Evolutionary conservation across 1,284 basidiomycete species (phyloP), one percentile per base, ranked within the genome.

Genomic region (Agroathelia rolfsii): DNA sequence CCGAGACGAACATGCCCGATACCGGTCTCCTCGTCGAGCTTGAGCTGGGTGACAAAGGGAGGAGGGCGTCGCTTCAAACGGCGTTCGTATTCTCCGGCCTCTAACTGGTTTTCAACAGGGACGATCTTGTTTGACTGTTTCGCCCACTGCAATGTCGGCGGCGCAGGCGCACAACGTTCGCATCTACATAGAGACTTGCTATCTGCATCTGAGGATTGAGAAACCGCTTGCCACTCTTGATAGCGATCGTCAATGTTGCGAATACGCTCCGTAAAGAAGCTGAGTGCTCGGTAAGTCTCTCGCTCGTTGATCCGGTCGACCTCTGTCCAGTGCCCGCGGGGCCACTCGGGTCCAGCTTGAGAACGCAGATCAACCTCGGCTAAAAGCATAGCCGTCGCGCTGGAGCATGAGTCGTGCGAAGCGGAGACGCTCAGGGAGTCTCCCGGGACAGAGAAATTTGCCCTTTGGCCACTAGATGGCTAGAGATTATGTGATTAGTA

Each of bases 31-130:
- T 75, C 64, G 37, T 82, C 72, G n/a, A 87, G 59, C 40, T 76
- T 82, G 19, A 94, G 67, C 51, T 93, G 88, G 0, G 90, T 84
- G 20, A 92, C 72, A 50, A 96, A 93, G 0, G 92, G 82, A 26
- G 69, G 73, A 0, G 92, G 93, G 9, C 92, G 76, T 37, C 74
- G 67, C 59, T 96, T 96, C 37, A 96, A 64, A 15, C 84, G 75
- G 41, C 89, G 75, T 50, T 93, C 88, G 48, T 87, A 92, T 46
- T 79, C 70, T 3, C 86, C 87, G 19, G 88, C 89, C 50, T 93
- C 73, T 11, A 75, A 63, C 9, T 81, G 71, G 49, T 94, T 84
- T 51, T 95, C 90, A 20, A 88, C 63, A 0, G 87, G 76, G 14
- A 67, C 54, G 11, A 76, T 64, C 44, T 78, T 68, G 36, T 58